Evolutionary conservation across 2,329 filamentous ascomycete genomes (phyloP), one percentile per base, ranked within the genome.

Genomic region (Beauveria sp.): DNA sequence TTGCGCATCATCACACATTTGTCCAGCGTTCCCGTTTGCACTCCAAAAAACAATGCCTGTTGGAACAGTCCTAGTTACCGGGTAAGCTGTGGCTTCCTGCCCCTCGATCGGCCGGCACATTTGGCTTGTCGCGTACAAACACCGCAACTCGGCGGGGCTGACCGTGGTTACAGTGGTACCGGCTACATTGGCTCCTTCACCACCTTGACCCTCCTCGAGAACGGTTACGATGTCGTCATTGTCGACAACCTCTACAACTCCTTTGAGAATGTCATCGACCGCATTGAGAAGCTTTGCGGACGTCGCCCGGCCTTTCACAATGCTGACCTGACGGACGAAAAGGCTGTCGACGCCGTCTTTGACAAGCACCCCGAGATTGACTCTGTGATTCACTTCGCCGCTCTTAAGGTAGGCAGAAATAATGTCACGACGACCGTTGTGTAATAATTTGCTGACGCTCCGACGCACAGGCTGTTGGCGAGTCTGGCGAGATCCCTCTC

Each of bases 151-250:
- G 22, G 42, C 50, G 50, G 50, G 49, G 61, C 61, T 61, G 63
- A 64, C 60, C 57, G 20, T 61, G 49, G 66, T 63, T 64, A 49
- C 74, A 97, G 95, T 84, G 95, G 95, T 72, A 96, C 93, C 67
- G 95, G 95, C 80, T 99, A 99, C 83, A 99, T 99, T 77, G 95
- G 95, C 75, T 98, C 93, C 56, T 98, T 98, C 83, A 99, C 95
- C 65, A 82, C 90, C 62, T 87, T 99, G 57, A 88, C 92, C 60
- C 90, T 99, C 28, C 90, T 99, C 68, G 84, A 97, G 73, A 90
- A 95, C 72, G 93, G 88, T 75, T 98, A 98, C 84, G 88, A 98
- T 75, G 95, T 99, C 66, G 89, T 99, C 74, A 91, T 99, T 66
- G 88, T 95, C 68, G 95, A 99, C 80, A 98, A 87, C 78, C 85